These are phyloP conservation scores for Capsella rubella DNA, from an alignment of 441 rosid genomes.

Conservation along the genomic window DNA sequence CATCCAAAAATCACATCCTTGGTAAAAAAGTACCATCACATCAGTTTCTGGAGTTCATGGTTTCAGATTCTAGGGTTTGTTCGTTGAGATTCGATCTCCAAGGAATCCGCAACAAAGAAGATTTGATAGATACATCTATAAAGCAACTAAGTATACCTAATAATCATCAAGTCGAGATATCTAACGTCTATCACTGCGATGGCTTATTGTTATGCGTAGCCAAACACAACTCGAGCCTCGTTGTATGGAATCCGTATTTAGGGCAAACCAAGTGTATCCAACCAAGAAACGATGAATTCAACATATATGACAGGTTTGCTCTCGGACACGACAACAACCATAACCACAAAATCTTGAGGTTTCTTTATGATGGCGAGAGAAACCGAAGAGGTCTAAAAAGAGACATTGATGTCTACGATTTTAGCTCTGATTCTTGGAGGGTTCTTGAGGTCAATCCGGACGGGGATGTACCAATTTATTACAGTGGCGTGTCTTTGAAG, in stretches of 20 bases:
- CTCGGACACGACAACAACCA: not conserved
- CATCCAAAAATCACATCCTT: not conserved
- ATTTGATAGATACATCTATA: not conserved
- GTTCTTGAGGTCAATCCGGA: not conserved
- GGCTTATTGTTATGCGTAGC: slow-evolving; percentile 1
- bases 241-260: slow-evolving; percentile 13
- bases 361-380: too few species aligned
- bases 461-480: not conserved
- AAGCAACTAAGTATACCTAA: not conserved
- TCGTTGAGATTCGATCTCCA: slow-evolving; percentile 2
- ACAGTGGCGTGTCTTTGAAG: not conserved
- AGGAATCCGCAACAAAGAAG: not conserved
- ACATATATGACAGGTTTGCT: not conserved
- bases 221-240: not conserved
- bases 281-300: not conserved
- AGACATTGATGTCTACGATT: not conserved
- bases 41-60: slow-evolving; percentile 6
- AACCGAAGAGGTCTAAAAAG: not conserved
- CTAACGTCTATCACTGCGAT: not conserved
- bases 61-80: not conserved
- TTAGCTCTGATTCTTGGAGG: slow-evolving; percentile 12
- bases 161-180: not conserved
- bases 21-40: not conserved
- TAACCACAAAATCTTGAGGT: slow-evolving; percentile 9
- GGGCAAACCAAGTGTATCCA: not conserved